phyloP scores from a whole-genome alignment of 768 basidiomycete species.

The Lanmaoa rubissima region DNA sequence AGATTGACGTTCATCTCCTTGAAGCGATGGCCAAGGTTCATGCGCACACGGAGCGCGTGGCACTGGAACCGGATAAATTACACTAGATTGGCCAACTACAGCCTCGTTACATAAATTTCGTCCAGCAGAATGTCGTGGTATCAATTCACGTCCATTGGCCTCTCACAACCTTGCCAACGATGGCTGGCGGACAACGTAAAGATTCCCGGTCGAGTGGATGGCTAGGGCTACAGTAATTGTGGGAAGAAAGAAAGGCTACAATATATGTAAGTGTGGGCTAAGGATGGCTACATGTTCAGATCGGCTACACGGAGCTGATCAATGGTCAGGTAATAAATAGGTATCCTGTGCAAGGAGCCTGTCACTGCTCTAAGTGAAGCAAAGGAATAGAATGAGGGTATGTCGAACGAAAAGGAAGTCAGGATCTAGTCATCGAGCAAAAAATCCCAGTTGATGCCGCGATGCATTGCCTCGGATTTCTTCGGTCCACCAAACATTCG shows the following conservation, averaged over 20 bases:
- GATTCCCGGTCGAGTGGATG: slow-evolving; percentile 9
- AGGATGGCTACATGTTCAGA: slow-evolving; percentile 26
- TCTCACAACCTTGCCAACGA: not conserved
- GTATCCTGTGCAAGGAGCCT: slow-evolving; percentile 8
- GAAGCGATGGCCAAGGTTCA: not conserved
- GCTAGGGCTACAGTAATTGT: slow-evolving; percentile 26
- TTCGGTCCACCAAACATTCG: slow-evolving; percentile 59
- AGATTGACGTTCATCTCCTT: not conserved
- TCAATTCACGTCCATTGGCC: not conserved
- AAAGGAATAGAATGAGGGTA: slow-evolving; percentile 6
- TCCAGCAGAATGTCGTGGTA: not conserved
- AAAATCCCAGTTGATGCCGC: slow-evolving; percentile 72
- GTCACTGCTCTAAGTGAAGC: slow-evolving; percentile 9
- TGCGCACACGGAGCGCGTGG: not conserved
- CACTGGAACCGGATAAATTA: too few species aligned
- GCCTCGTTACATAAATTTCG: not conserved
- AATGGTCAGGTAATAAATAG: slow-evolving; percentile 19
- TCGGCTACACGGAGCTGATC: slow-evolving; percentile 25
- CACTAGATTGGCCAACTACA: not conserved
- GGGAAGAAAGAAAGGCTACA: slow-evolving; percentile 17
- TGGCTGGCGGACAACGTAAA: not conserved
- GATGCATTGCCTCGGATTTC: slow-evolving; percentile 47
- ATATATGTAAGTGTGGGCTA: slow-evolving; percentile 13
- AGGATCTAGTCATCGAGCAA: slow-evolving; percentile 60
- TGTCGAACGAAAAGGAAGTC: slow-evolving; percentile 12